Evolutionary conservation across 1,284 basidiomycete species (phyloP).

Genomic region (Mixia osmundae): DNA sequence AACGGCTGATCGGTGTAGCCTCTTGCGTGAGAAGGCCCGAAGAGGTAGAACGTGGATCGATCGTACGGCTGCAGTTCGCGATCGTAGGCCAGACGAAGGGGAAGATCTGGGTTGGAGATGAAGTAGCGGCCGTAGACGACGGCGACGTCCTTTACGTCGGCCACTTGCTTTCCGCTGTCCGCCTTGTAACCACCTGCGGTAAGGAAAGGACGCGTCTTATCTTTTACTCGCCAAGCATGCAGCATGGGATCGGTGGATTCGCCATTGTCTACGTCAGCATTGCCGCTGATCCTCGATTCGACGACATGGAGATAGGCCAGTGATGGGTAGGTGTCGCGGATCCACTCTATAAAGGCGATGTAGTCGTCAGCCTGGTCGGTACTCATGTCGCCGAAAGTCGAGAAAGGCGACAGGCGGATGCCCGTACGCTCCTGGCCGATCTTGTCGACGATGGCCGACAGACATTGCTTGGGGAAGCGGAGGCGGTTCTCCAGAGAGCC

Average conservation of each 20-base stretch:
- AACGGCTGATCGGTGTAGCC: no score
- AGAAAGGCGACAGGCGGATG: constrained; percentile 23
- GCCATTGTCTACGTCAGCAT: constrained; percentile 6
- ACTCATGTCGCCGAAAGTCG: constrained; percentile 11
- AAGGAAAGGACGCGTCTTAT: constrained; percentile 24
- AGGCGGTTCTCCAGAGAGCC: constrained; percentile 33
- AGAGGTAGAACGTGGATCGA: no score
- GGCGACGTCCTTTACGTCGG: constrained; percentile 23
- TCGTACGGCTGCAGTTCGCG: no score
- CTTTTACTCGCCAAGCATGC: constrained; percentile 1
- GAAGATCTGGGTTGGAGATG: no score
- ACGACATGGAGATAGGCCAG: constrained; percentile 35
- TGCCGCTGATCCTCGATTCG: constrained; percentile 5
- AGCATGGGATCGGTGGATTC: constrained; percentile 11
- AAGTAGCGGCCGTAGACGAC: constrained; percentile 31
- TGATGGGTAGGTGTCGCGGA: constrained; percentile 26
- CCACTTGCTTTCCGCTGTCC: constrained; percentile 16
- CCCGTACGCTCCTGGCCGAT: constrained; percentile 30
- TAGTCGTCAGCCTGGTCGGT: constrained; percentile 9
- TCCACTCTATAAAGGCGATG: constrained; percentile 14
- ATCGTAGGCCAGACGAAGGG: no score
- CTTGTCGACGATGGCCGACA: constrained; percentile 28
- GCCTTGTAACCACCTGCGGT: constrained; percentile 28
- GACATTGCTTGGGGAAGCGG: constrained; percentile 31
- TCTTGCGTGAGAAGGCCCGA: no score